Conservation (phyloP, 2,329 filamentous ascomycete species). For the Xylariomycetidae sp. region DNA sequence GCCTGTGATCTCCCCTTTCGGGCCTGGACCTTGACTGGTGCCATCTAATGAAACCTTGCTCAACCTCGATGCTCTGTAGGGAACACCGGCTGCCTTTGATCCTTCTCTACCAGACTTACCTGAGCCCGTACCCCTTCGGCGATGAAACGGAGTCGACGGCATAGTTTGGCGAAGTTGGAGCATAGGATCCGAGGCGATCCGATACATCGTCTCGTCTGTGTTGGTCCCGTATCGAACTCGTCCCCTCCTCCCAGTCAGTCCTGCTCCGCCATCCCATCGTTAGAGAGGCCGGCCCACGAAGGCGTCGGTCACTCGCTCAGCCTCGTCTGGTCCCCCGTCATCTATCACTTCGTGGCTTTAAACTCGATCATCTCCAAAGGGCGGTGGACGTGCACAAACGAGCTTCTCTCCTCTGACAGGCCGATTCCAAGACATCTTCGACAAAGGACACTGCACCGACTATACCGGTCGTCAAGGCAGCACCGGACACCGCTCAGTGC, state of each 20-base stretch:
- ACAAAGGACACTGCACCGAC: constrained; percentile 44
- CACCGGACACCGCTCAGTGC: constrained; percentile 28
- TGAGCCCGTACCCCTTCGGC: constrained; percentile 20
- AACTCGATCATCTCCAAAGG: constrained; percentile 39
- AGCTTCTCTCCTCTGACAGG: constrained; percentile 32
- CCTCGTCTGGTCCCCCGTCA: constrained; percentile 23
- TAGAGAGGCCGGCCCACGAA: constrained; percentile 11
- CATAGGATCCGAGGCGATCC: constrained; percentile 18
- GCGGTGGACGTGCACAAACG: constrained; percentile 46
- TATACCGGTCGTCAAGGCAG: constrained; percentile 30
- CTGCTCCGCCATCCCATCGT: constrained; percentile 14
- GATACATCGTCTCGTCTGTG: constrained; percentile 13
- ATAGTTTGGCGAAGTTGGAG: constrained; percentile 17
- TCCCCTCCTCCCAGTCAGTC: constrained; percentile 8
- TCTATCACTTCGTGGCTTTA: constrained; percentile 34
- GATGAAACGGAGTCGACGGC: constrained; percentile 23
- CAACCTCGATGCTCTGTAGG: constrained; percentile 29
- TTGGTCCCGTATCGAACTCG: constrained; percentile 11
- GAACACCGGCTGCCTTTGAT: constrained; percentile 21
- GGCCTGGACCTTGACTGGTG: constrained; percentile 29
- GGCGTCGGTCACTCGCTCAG: constrained; percentile 12
- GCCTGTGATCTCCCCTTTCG: constrained; percentile 34
- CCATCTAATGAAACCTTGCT: constrained; percentile 34
- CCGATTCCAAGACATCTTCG: constrained; percentile 43
- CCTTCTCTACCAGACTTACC: constrained; percentile 14